phyloP scores from a whole-genome alignment of 352 stramenopile species.

The Pythium apleroticum region DNA sequence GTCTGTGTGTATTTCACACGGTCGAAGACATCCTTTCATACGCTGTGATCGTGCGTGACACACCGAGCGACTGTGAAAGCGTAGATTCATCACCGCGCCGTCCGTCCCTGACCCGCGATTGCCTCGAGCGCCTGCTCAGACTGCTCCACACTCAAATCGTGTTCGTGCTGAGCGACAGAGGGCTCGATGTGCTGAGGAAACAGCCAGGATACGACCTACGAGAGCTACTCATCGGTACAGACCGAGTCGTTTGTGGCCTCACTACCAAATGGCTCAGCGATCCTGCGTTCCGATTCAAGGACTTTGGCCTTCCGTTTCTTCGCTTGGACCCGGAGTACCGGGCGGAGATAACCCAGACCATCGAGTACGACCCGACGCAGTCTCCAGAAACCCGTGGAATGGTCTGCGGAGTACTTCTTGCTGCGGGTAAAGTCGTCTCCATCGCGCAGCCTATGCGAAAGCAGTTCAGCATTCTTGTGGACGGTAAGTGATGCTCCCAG shows the following conservation, averaged over 20 bases:
- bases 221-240: conserved; percentile 64
- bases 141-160: conserved; percentile 61
- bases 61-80: conserved; percentile 4
- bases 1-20: conserved; percentile 50
- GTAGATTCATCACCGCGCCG: conserved; percentile 2
- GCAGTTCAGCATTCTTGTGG: conserved; percentile 63
- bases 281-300: conserved; percentile 38
- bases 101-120: conserved; percentile 24
- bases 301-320: conserved; percentile 53
- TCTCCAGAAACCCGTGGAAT: conserved; percentile 32
- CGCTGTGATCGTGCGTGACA: conserved; percentile 42
- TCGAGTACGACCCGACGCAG: conserved; percentile 40
- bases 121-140: conserved; percentile 44
- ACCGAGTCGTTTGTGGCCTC: conserved; percentile 47
- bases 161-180: conserved; percentile 57
- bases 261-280: conserved; percentile 41
- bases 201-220: conserved; percentile 71
- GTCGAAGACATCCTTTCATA: conserved; percentile 48
- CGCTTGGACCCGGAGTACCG: conserved; percentile 42
- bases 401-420: conserved; percentile 62
- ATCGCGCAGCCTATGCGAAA: conserved; percentile 56
- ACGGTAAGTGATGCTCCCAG: conserved; percentile 37
- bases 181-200: conserved; percentile 55
- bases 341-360: conserved; percentile 41
- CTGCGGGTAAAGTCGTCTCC: conserved; percentile 49